Evolutionary conservation across 2,329 filamentous ascomycete species (phyloP).

Genomic region (Aspergillus tanneri): DNA sequence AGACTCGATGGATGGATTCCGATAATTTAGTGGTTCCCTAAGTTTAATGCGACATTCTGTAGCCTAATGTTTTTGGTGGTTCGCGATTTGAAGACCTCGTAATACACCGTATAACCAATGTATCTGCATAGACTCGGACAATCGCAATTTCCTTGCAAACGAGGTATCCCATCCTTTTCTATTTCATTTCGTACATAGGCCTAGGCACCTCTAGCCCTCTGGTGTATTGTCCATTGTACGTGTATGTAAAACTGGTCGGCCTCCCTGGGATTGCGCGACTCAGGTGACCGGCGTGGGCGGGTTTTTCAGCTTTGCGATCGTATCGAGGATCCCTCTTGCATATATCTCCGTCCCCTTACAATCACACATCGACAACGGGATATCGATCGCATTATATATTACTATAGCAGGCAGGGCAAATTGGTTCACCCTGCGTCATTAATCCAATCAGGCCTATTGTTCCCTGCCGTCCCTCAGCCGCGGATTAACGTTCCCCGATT

Average conservation of each 20-base stretch:
- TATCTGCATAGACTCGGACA: neutral
- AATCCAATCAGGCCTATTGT: neutral
- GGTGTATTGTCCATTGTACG: too few relatives aligned
- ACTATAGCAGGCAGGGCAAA: neutral
- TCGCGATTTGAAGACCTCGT: too few relatives aligned
- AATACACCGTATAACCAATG: too few relatives aligned
- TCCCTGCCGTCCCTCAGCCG: slow-evolving; percentile 1
- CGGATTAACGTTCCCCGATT: slow-evolving; percentile 27
- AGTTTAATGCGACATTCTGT: neutral
- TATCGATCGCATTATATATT: neutral
- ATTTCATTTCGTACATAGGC: neutral
- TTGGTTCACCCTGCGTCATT: neutral
- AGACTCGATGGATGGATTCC: neutral
- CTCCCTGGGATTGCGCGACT: neutral
- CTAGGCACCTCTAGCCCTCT: too few relatives aligned
- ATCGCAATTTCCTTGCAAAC: neutral
- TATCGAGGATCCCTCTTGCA: neutral
- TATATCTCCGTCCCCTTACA: too few relatives aligned
- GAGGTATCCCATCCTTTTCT: neutral
- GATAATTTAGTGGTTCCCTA: neutral
- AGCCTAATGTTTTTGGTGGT: neutral
- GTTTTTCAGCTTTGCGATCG: neutral
- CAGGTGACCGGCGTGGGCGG: too few relatives aligned
- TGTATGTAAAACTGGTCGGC: too few relatives aligned
- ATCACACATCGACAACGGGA: too few relatives aligned